Evolutionary conservation across 768 basidiomycete species (phyloP).

Genomic region (Auricularia sp.): DNA sequence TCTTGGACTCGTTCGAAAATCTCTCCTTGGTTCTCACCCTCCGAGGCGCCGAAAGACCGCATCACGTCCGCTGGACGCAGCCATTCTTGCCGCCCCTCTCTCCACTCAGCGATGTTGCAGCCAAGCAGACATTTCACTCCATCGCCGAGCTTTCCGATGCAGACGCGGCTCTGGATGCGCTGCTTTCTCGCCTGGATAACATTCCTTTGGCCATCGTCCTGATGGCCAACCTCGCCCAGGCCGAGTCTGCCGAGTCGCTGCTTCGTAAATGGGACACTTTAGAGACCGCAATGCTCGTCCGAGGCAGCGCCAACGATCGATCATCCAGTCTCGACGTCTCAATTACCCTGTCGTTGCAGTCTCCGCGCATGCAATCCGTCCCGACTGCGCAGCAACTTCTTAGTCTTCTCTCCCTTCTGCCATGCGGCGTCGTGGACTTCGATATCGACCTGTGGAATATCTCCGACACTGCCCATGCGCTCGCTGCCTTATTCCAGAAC

Average conservation of each 20-base stretch:
- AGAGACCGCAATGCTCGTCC: not conserved
- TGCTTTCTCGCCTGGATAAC: slow-evolving; percentile 13
- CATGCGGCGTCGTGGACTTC: slow-evolving; percentile 8
- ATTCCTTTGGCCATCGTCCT: slow-evolving; percentile 23
- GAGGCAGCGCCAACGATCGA: not conserved
- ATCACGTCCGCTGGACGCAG: not conserved
- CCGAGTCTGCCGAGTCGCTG: slow-evolving; percentile 11
- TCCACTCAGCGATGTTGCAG: not conserved
- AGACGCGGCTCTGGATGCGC: not conserved
- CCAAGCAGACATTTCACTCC: not conserved
- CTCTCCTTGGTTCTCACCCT: not conserved
- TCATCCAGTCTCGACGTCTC: not conserved
- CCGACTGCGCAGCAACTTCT: not conserved
- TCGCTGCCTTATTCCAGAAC: too few relatives aligned
- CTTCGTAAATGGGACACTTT: not conserved
- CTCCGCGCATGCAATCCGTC: not conserved
- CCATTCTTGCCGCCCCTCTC: not conserved
- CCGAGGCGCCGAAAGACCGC: not conserved
- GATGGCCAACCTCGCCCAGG: slow-evolving; percentile 15
- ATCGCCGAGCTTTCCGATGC: not conserved
- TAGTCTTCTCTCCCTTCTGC: not conserved
- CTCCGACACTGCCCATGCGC: not conserved
- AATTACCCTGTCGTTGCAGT: not conserved
- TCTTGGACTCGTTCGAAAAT: not conserved
- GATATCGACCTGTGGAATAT: slow-evolving; percentile 7